Conservation (phyloP, 306 rosid genomes). For the Prosopis cineraria region DNA sequence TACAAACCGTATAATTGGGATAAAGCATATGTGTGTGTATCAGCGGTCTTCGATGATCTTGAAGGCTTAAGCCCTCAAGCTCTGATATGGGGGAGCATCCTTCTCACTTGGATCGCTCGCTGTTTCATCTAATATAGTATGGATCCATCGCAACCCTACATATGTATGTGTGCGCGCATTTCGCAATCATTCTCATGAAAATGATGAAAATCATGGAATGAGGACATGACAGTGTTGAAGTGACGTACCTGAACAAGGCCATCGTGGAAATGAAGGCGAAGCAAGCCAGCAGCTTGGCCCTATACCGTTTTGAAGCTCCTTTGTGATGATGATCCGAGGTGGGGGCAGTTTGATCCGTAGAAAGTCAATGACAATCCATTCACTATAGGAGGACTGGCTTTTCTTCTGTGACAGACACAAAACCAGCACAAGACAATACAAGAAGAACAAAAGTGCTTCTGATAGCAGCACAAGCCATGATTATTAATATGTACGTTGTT, state of each 20-base stretch:
- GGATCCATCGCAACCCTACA: conserved; percentile 66
- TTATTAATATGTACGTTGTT: too few relatives aligned
- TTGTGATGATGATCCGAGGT: conserved; percentile 44
- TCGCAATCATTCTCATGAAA: too few relatives aligned
- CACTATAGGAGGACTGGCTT: conserved; percentile 27
- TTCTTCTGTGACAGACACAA: conserved; percentile 15
- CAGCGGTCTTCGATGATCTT: conserved; percentile 49
- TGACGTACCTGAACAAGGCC: conserved; percentile 58
- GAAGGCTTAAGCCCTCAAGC: conserved; percentile 38
- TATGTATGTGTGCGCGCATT: too few relatives aligned
- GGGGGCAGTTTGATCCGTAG: conserved; percentile 49
- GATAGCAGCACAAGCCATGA: conserved; percentile 5
- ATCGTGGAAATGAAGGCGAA: conserved; percentile 66
- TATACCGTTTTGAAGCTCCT: conserved; percentile 41
- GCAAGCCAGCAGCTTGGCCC: conserved; percentile 64
- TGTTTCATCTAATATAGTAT: conserved; percentile 50
- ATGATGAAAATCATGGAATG: too few relatives aligned
- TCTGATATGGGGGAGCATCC: conserved; percentile 40
- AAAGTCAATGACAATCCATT: conserved; percentile 50
- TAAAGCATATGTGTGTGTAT: too few relatives aligned
- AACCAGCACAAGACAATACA: conserved; percentile 2
- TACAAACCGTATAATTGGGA: too few relatives aligned
- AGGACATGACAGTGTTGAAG: too few relatives aligned
- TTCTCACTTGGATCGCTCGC: conserved; percentile 45
- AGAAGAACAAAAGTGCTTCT: neutral